Base-by-base conservation (phyloP, 2,329 filamentous ascomycete genomes). In the Graphilbum fragrans region DNA sequence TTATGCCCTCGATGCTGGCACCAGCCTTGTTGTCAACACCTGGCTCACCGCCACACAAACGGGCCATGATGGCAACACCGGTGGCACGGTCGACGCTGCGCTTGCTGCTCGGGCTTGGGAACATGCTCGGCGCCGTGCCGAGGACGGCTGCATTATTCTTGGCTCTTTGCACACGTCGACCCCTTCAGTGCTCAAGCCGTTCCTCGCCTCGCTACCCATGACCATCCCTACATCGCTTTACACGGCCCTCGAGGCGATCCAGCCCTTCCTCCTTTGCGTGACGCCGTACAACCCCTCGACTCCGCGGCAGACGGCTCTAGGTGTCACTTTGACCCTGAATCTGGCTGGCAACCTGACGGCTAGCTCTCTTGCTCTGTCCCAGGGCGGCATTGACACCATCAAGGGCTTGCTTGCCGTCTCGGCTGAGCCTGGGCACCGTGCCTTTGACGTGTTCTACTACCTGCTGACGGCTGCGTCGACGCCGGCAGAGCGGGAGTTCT, bases 401-500 rank as follows among this genome's bases (percentile, higher is more conserved):
- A 77, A 77, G 47, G 92, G 90, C 34, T 68, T 98, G 11, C 67
- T 95, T 16, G 78, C 83, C 43, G 77, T 98, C 16, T 85, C 92
- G 0, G 61, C 78, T 0, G 79, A 94, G 55, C 56, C 77, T 7
- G 92, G 92, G 12, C 86, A 86, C 60, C 80, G 92, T 47, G 92
- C 90, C 4, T 98, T 98, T 52, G 90, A 98, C 55, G 92, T 94
- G 38, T 96, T 98, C 57, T 96, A 98, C 64, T 96, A 95, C 54
- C 76, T 98, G 1, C 71, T 96, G 34, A 93, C 88, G 0, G 87
- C 84, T n/a, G 83, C 85, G 1, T 94, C 92, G 0, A 92, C 86
- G 1, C 78, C 82, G 4, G 81, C 86, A 2, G 92, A 98, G 63
- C 73, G 86, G 42, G 90, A 96, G 56, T 94, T 88, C 46, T 66